Percentiles rank a stretch among this genome's conserved stretches.
These are phyloP conservation scores for Beauveria sp. DNA, from an alignment of 2,329 filamentous ascomycete species.

Conservation along the genomic window DNA sequence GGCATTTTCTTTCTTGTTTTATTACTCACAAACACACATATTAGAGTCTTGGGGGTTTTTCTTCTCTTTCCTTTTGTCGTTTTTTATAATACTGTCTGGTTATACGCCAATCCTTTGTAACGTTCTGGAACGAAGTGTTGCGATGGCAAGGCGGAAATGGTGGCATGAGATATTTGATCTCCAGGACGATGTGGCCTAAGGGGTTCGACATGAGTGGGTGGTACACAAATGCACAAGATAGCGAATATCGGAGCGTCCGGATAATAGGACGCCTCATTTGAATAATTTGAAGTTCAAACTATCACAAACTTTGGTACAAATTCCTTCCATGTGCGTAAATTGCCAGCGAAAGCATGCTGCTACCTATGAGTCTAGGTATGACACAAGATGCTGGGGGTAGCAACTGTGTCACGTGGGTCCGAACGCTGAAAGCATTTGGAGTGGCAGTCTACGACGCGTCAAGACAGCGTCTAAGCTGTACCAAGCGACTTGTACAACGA, in stretches of 20 bases:
- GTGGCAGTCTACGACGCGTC: neutral
- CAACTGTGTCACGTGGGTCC: neutral
- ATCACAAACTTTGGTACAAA: neutral
- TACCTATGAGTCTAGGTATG: neutral
- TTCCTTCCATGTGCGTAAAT: neutral
- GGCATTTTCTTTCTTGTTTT: slow-evolving; percentile 18
- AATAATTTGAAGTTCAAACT: slow-evolving; percentile 11
- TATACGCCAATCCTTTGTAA: slow-evolving; percentile 10
- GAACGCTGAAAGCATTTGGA: no score
- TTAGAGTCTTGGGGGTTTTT: slow-evolving; percentile 24
- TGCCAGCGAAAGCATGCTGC: neutral
- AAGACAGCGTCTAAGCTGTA: neutral
- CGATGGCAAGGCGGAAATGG: slow-evolving; percentile 2
- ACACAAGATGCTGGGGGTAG: neutral
- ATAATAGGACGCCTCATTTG: slow-evolving; percentile 10
- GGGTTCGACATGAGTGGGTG: neutral
- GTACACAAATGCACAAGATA: slow-evolving; percentile 3
- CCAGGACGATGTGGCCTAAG: neutral
- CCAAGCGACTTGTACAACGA: neutral
- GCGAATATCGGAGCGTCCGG: slow-evolving; percentile 10
- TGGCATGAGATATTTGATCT: neutral
- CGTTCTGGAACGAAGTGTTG: slow-evolving; percentile 6
- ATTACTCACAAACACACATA: slow-evolving; percentile 15
- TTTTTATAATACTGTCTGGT: slow-evolving; percentile 15
- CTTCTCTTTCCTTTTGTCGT: slow-evolving; percentile 19